phyloP scores from a whole-genome alignment of 2,329 filamentous ascomycete genomes.

The Bipolaris bicolor region DNA sequence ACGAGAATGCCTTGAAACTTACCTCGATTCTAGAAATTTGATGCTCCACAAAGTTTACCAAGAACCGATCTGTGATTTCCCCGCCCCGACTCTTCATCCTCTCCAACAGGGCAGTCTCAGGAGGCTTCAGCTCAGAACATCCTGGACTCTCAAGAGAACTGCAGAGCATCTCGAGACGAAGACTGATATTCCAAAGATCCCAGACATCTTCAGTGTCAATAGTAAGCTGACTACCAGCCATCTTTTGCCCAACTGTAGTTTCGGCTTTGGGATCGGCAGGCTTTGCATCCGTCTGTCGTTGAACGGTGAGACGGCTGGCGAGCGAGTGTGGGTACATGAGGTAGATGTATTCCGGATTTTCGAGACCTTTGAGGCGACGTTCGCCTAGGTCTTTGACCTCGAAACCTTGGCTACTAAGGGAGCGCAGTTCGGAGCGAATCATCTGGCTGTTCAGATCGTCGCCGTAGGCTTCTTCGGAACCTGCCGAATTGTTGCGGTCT shows the following conservation, averaged over 20 bases:
- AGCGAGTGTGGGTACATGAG: conserved; percentile 92
- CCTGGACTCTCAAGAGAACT: conserved; percentile 78
- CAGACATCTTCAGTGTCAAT: conserved; percentile 87
- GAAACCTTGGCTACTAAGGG: conserved; percentile 88
- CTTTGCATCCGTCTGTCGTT: conserved; percentile 60
- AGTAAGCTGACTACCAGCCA: conserved; percentile 68
- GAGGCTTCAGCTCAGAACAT: conserved; percentile 70
- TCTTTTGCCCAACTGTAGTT: conserved; percentile 66
- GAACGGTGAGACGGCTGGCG: conserved; percentile 76
- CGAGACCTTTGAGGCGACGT: conserved; percentile 91
- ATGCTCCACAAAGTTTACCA: conserved; percentile 90
- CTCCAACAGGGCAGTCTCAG: conserved; percentile 84
- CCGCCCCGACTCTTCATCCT: conserved; percentile 73
- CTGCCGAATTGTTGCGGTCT: conserved; percentile 71
- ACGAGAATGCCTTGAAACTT: conserved; percentile 45
- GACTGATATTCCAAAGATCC: conserved; percentile 85
- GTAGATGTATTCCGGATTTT: conserved; percentile 96
- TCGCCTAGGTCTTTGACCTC: conserved; percentile 97
- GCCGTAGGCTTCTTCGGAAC: conserved; percentile 75
- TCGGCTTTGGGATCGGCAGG: conserved; percentile 26
- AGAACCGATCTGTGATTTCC: conserved; percentile 85
- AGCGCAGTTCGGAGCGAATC: conserved; percentile 86
- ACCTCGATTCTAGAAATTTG: conserved; percentile 97
- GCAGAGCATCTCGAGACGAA: conserved; percentile 92
- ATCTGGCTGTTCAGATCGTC: conserved; percentile 76